Base-by-base conservation (phyloP, 2,329 filamentous ascomycete species). In the Emergomyces pasteurianus region DNA sequence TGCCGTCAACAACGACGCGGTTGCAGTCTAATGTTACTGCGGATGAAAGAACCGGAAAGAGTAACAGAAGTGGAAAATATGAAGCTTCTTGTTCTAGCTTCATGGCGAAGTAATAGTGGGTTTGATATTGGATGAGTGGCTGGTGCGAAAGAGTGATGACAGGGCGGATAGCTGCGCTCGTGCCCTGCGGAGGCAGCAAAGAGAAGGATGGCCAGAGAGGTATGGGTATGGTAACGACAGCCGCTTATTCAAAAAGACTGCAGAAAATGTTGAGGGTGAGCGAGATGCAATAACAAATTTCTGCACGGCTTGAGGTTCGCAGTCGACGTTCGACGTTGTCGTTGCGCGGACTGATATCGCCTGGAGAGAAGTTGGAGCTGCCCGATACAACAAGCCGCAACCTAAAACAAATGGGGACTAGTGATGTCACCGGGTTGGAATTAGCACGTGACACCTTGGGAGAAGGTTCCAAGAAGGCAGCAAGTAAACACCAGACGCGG, bases 1-100 rank as follows among this genome's bases (percentile, higher is more conserved):
- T 68, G 28, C 64, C 64, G 31, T 70, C 67, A 7, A 70, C 65
- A 14, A 62, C 64, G 54, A 71, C 65, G 47, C 69, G 61, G 55
- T 63, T 56, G 61, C 70, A 72, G 56, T 71, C 66, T 58, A 70
- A 64, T 10, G 63, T 61, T 50, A 66, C 56, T 47, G 62, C 56
- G 7, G 66, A 60, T 21, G 60, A 61, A 3, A 67, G 52, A 21
- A 65, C 46, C 12, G 64, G 58, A 36, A 68, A 40, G n/a, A 67
- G 61, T 18, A 64, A 47, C 16, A 65, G 49, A 52, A 68, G 49
- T 28, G 67, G 59, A 31, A 64, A 53, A 52, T 66, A 52, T 14
- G 57, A 43, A 38, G 59, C 50, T 62, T 63, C 57, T 59, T 54
- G 57, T 42, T 38, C 18, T 59, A 58, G 16, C 50, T 55, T 58